Base-by-base conservation (phyloP, 352 stramenopile genomes). In the Globisporangium takayamanum region DNA sequence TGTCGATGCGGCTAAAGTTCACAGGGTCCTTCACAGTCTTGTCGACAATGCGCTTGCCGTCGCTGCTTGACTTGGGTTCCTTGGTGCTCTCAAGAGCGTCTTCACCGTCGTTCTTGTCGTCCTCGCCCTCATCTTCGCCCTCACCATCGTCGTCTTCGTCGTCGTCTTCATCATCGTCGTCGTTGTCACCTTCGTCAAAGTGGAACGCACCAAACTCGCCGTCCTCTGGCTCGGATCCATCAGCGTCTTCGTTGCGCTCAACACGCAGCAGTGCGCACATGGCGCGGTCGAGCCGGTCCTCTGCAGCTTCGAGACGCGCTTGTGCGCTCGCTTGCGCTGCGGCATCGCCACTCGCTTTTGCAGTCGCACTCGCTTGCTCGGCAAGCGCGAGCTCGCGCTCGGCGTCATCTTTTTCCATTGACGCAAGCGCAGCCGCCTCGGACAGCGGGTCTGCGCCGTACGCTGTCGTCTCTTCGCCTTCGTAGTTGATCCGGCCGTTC, bases 401-500 rank as follows among this genome's bases (percentile, higher is more conserved):
- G 1, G 84, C 86, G 2, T 73, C 66, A 2, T 77, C 69, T 55
- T 80, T 88, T 53, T 86, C 72, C n/a, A 84, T 82, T 2, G 65
- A 62, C n/a, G 81, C 84, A 39, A 84, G 63, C 4, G 74, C 74
- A 8, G 80, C 74, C 7, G 73, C 66, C 52, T 88, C 79, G 5
- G 79, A 74, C 2, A 73, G 67, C 2, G 72, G 72, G 28, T 94
- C 84, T 4, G 80, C 82, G 41, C 84, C 87, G 45, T 94, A 92
- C 28, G 84, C 68, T 0, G 84, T 92, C 14, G 84, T 95, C 56
- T 84, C 72, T 66, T 95, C 85, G 6, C 87, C 90, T 25, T 78
- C 74, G 66, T 99, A 99, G 64, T 98, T 98, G 58, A 99, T 98
- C 50, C 92, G 74, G 6, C 97, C 97, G 68, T 99, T 99, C 6